Percentiles rank a stretch among this genome's conserved stretches.
phyloP scores from a whole-genome alignment of 2,329 filamentous ascomycete species.

The Rasamsonia emersonii region DNA sequence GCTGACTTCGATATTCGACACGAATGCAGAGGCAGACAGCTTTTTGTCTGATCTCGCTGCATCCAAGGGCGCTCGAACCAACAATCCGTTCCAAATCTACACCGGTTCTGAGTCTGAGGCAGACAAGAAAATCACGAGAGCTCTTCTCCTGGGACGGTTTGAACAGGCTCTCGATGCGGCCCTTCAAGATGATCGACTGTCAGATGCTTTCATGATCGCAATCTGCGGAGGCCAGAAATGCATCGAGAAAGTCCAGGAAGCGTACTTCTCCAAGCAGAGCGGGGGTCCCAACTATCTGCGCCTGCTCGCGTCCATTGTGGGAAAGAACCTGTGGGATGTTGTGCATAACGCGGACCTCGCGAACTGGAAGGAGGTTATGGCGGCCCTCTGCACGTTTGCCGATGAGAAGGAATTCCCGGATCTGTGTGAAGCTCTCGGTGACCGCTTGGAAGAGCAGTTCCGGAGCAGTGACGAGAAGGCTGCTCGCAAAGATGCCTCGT shows the following conservation, averaged over 20 bases:
- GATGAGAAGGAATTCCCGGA: conserved; percentile 86
- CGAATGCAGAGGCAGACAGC: conserved; percentile 63
- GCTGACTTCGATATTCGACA: conserved; percentile 73
- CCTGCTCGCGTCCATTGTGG: conserved; percentile 80
- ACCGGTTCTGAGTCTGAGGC: conserved; percentile 73
- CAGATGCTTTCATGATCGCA: conserved; percentile 95
- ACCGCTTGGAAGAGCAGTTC: conserved; percentile 69
- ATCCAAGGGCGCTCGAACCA: conserved; percentile 84
- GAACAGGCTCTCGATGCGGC: conserved; percentile 83
- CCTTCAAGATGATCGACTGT: conserved; percentile 78
- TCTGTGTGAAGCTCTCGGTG: conserved; percentile 88
- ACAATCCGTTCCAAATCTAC: conserved; percentile 88
- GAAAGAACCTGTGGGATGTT: conserved; percentile 96
- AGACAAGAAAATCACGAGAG: conserved; percentile 78
- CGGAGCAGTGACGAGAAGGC: conserved; percentile 46
- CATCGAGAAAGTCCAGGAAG: conserved; percentile 84
- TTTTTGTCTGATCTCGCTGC: conserved; percentile 79
- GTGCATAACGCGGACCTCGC: conserved; percentile 90
- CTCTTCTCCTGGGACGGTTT: conserved; percentile 84
- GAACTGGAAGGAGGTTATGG: conserved; percentile 97
- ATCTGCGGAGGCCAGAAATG: conserved; percentile 92
- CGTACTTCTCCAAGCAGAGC: conserved; percentile 77
- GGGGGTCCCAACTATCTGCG: conserved; percentile 86
- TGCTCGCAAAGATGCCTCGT: conserved; percentile 76
- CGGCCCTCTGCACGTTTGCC: conserved; percentile 89